phyloP scores from a whole-genome alignment of 345 rosid species.

The Populus ilicifolia region DNA sequence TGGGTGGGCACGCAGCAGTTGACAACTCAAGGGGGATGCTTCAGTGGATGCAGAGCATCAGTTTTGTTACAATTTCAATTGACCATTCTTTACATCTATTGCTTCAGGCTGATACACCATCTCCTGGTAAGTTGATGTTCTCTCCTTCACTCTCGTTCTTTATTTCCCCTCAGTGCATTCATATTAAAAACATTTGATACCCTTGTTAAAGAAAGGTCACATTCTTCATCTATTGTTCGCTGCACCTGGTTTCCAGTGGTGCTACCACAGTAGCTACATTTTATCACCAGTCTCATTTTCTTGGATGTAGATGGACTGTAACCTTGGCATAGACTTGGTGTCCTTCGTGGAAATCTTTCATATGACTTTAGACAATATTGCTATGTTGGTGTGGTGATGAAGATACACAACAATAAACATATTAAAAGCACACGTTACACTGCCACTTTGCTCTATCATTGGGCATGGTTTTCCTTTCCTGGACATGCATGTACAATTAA shows the following conservation, averaged over 20 bases:
- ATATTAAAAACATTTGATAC: not conserved
- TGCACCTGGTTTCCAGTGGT: not conserved
- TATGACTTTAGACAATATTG: no score
- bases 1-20: constrained; percentile 60
- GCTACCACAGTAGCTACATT: not conserved
- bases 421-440: not conserved
- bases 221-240: not conserved
- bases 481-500: not conserved
- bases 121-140: constrained; percentile 57
- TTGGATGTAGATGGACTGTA: not conserved
- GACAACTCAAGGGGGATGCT: constrained; percentile 84
- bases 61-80: constrained; percentile 73
- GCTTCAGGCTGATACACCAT: constrained; percentile 68
- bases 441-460: not conserved
- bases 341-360: not conserved
- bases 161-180: not conserved
- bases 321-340: not conserved
- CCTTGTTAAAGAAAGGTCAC: not conserved
- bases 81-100: constrained; percentile 81
- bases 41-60: constrained; percentile 96
- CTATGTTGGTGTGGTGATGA: not conserved
- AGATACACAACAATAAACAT: not conserved
- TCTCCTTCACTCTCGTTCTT: not conserved
- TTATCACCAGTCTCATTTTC: not conserved
- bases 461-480: not conserved